Conservation (phyloP, 2,329 filamentous ascomycete species). For the Fusarium sublunatum region DNA sequence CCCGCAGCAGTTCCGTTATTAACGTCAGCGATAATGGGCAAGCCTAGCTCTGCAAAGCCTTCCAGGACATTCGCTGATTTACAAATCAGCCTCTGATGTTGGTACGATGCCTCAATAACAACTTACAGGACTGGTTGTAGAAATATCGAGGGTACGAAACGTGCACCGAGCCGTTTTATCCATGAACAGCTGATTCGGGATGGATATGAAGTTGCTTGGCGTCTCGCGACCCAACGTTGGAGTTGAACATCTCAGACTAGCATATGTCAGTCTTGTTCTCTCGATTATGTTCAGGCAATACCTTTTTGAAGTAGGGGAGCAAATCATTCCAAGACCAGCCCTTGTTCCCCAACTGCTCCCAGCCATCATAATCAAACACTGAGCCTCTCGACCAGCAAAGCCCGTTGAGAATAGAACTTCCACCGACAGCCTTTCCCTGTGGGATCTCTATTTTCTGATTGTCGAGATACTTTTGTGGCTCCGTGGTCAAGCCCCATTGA, state of each 20-base stretch:
- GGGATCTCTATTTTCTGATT: constrained; percentile 43
- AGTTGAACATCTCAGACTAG: constrained; percentile 23
- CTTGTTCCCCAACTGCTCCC: constrained; percentile 58
- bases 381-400: constrained; percentile 53
- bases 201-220: constrained; percentile 13
- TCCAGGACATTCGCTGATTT: constrained; percentile 13
- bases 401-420: constrained; percentile 55
- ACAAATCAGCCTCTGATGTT: neutral
- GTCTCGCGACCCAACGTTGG: constrained; percentile 4
- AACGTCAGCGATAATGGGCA: constrained; percentile 20
- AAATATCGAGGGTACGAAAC: constrained; percentile 28
- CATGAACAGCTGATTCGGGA: constrained; percentile 6
- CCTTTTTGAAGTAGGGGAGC: constrained; percentile 59
- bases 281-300: constrained; percentile 1
- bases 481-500: constrained; percentile 45
- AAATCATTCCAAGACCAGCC: constrained; percentile 55
- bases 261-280: neutral
- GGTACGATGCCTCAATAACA: neutral
- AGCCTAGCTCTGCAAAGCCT: constrained; percentile 18
- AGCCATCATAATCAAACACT: constrained; percentile 56
- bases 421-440: constrained; percentile 53
- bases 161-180: constrained; percentile 18
- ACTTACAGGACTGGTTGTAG: constrained; percentile 19
- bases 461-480: constrained; percentile 46
- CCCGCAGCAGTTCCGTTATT: constrained; percentile 27